A percentile compares a stretch with the other conserved stretches of the same genome.
phyloP scores from a whole-genome alignment of 2,329 filamentous ascomycete species.

The Beauveria varroae region DNA sequence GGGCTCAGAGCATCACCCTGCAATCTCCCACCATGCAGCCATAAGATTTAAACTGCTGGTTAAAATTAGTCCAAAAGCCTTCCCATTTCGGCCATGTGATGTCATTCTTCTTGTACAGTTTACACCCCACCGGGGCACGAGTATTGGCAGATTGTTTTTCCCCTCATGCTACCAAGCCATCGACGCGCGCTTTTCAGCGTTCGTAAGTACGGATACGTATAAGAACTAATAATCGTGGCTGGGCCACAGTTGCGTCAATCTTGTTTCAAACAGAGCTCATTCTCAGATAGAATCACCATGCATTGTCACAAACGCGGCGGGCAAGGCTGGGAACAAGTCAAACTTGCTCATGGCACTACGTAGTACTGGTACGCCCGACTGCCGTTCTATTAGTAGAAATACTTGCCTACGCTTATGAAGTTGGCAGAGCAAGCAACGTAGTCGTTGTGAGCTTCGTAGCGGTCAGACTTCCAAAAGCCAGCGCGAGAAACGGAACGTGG shows the following conservation, averaged over 20 bases:
- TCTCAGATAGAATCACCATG: background rate
- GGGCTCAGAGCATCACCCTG: background rate
- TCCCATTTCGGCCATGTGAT: background rate
- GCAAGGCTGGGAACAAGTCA: too few species aligned
- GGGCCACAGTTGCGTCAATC: background rate
- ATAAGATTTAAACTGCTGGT: background rate
- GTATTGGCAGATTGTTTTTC: too few species aligned
- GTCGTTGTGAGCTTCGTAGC: background rate
- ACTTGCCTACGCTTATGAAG: too few species aligned
- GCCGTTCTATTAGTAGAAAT: too few species aligned
- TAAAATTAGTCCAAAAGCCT: background rate
- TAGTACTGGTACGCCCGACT: too few species aligned
- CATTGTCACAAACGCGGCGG: background rate
- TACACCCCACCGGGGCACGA: too few species aligned
- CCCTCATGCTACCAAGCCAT: background rate
- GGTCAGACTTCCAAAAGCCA: background rate
- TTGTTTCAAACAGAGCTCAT: background rate
- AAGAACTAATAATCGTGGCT: background rate
- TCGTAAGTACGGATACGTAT: too few species aligned
- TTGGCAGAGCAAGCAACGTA: background rate
- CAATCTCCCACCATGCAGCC: conserved; percentile 5
- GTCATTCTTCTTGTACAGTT: background rate
- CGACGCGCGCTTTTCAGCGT: background rate
- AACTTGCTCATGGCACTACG: too few species aligned
- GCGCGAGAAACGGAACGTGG: background rate